phyloP scores from a whole-genome alignment of 345 rosid species.

The Ceriops tagal region DNA sequence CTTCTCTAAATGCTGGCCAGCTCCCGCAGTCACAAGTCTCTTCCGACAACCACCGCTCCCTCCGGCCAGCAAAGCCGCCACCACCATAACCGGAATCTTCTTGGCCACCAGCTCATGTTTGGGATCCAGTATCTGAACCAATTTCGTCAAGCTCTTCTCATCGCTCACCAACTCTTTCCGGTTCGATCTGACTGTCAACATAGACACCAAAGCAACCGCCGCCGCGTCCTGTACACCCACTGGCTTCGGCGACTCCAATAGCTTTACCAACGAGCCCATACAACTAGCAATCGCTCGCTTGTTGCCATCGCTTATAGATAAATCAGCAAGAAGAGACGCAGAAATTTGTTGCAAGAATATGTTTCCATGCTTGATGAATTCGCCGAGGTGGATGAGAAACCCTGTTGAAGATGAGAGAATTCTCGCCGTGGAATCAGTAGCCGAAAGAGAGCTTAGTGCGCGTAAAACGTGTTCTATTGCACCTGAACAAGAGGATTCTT shows the following conservation, averaged over 20 bases:
- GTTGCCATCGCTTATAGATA: conserved; percentile 61
- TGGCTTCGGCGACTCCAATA: conserved; percentile 73
- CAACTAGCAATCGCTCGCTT: conserved; percentile 65
- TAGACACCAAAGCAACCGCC: conserved; percentile 44
- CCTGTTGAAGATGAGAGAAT: conserved; percentile 57
- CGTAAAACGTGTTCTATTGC: conserved; percentile 44
- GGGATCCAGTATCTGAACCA: conserved; percentile 71
- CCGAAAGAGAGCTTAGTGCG: conserved; percentile 44
- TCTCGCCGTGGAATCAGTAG: conserved; percentile 31
- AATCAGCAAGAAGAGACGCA: conserved; percentile 41
- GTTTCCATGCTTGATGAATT: conserved; percentile 54
- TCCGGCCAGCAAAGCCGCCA: conserved; percentile 42
- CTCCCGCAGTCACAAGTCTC: conserved; percentile 55
- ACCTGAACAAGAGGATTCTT: conserved; percentile 41
- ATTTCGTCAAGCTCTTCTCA: conserved; percentile 62
- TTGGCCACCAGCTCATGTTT: conserved; percentile 47
- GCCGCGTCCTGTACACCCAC: conserved; percentile 69
- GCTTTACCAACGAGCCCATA: conserved; percentile 47
- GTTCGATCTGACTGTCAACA: conserved; percentile 54
- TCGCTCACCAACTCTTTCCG: conserved; percentile 61
- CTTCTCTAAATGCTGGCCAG: conserved; percentile 47
- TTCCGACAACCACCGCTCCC: conserved; percentile 49
- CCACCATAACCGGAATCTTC: conserved; percentile 59
- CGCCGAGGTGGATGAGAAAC: conserved; percentile 53
- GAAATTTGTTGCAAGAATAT: conserved; percentile 50